Percentiles rank a stretch among this genome's conserved stretches.
phyloP scores from a whole-genome alignment of 2,329 filamentous ascomycete genomes.

The Alternaria triticina region DNA sequence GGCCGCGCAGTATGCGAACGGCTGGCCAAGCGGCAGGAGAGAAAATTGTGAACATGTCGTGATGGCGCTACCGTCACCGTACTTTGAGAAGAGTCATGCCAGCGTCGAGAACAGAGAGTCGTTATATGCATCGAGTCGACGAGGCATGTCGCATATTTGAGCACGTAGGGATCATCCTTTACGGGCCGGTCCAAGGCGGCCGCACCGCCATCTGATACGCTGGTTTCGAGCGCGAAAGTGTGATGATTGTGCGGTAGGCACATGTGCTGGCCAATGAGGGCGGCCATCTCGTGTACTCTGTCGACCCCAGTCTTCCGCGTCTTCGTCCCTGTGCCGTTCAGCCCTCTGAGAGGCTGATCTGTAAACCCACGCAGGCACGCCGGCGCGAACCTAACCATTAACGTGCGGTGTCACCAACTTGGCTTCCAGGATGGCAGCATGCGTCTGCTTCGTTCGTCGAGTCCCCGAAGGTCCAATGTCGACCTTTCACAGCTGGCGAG shows the following conservation, averaged over 20 bases:
- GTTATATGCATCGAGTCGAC: conserved; percentile 20
- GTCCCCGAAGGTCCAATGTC: conserved; percentile 32
- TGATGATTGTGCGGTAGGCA: conserved; percentile 32
- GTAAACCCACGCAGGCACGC: conserved; percentile 43
- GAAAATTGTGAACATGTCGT: background rate
- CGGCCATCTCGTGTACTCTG: conserved; percentile 21
- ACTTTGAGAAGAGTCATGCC: conserved; percentile 17
- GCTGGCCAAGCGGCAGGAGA: conserved; percentile 6
- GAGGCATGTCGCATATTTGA: conserved; percentile 15
- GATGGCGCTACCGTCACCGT: conserved; percentile 27
- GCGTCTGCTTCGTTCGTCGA: conserved; percentile 36
- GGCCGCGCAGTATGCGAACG: conserved; percentile 4
- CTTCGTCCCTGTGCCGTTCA: conserved; percentile 28
- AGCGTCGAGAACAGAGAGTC: conserved; percentile 11
- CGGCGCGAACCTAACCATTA: conserved; percentile 44
- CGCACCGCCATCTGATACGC: conserved; percentile 30
- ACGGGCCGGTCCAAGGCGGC: conserved; percentile 32
- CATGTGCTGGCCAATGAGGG: conserved; percentile 11
- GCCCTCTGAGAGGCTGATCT: conserved; percentile 36
- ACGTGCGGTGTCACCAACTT: conserved; percentile 39
- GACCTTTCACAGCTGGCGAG: conserved; percentile 28
- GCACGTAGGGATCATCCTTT: conserved; percentile 23
- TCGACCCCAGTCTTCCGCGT: conserved; percentile 29
- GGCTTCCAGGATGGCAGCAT: conserved; percentile 38
- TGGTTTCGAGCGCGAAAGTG: conserved; percentile 18